Conservation (phyloP, 331 rosid species). For the Pyracantha coccinea region DNA sequence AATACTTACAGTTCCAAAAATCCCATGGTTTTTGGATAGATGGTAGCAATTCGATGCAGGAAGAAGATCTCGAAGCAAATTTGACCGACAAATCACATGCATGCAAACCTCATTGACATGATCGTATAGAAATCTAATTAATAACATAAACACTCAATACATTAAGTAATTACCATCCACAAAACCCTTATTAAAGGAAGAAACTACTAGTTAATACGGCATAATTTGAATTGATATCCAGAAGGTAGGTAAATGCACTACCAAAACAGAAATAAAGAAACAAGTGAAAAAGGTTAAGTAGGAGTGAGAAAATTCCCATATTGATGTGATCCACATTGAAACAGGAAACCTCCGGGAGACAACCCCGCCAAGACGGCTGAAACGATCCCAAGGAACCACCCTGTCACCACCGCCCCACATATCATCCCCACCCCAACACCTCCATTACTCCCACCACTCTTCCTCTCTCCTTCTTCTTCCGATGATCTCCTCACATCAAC, state of each 20-base stretch:
- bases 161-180: neutral
- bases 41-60: no score
- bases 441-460: neutral
- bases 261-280: neutral
- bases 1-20: no score
- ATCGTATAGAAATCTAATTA: no score
- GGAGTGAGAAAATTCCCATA: constrained; percentile 21
- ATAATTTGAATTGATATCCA: neutral
- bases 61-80: no score
- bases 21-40: no score
- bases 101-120: no score
- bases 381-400: constrained; percentile 43
- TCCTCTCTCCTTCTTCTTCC: neutral
- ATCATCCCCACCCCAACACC: constrained; percentile 3
- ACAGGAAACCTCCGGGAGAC: constrained; percentile 19
- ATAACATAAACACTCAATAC: no score
- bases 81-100: no score
- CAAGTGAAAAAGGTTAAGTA: constrained; percentile 18
- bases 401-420: constrained; percentile 36
- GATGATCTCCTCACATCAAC: neutral
- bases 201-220: neutral
- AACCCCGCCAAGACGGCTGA: constrained; percentile 12
- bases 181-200: neutral
- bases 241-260: neutral
- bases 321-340: constrained; percentile 10